These are phyloP conservation scores for Heterobasidion parviporum DNA, from an alignment of 1,284 basidiomycete genomes.

Conservation along the genomic window DNA sequence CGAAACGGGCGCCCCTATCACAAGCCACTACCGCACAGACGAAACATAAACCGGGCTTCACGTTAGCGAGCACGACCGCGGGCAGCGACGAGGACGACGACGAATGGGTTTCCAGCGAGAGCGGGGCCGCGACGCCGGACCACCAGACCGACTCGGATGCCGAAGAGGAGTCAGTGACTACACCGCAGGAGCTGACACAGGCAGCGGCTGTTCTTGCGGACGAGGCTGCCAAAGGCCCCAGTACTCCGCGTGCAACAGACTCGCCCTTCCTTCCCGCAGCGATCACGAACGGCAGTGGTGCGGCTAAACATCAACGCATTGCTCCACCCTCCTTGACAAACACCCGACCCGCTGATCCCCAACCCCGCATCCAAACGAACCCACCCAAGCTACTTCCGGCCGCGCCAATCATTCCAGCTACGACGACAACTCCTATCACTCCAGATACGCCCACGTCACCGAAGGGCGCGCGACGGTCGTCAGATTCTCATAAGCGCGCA, in stretches of 20 bases:
- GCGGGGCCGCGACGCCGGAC: slow-evolving; percentile 61
- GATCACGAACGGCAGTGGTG: neutral
- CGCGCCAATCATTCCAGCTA: neutral
- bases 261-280: slow-evolving; percentile 16
- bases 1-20: slow-evolving; percentile 22
- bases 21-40: slow-evolving; percentile 23
- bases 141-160: slow-evolving; percentile 8
- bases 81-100: slow-evolving; percentile 46
- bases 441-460: neutral
- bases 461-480: slow-evolving; percentile 25
- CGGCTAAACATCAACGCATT: neutral
- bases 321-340: too few relatives aligned
- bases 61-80: slow-evolving; percentile 36
- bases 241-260: slow-evolving; percentile 25
- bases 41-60: slow-evolving; percentile 49
- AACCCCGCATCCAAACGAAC: too few relatives aligned
- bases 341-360: too few relatives aligned
- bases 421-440: neutral
- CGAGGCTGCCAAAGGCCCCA: slow-evolving; percentile 5
- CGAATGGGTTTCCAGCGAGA: slow-evolving; percentile 71
- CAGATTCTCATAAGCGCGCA: slow-evolving; percentile 18
- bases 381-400: too few relatives aligned
- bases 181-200: slow-evolving; percentile 10
- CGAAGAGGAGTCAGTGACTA: slow-evolving; percentile 17
- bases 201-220: slow-evolving; percentile 8